Evolutionary conservation across 139 green algal species (phyloP).

Genomic region (Helicosporidium sp.): DNA sequence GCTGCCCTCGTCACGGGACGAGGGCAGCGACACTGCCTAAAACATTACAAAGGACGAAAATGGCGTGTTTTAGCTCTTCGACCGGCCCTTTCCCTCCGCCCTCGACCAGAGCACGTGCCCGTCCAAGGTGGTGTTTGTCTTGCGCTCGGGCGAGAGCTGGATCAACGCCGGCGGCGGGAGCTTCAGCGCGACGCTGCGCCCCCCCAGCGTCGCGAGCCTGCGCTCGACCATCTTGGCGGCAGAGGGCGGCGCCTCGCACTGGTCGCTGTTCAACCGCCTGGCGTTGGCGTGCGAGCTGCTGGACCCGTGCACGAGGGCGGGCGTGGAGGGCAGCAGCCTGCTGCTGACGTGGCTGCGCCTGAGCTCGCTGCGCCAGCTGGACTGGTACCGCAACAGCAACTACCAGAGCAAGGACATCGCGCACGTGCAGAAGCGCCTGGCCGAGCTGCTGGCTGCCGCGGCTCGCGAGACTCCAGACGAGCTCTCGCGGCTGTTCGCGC

Average conservation of each 20-base stretch:
- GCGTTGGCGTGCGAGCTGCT: constrained; percentile 17
- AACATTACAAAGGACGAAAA: background rate
- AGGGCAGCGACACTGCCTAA: too few relatives aligned
- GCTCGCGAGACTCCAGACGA: constrained; percentile 20
- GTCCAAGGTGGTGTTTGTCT: constrained; percentile 41
- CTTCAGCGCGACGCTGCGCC: constrained; percentile 38
- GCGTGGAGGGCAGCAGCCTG: constrained; percentile 37
- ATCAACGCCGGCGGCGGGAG: constrained; percentile 31
- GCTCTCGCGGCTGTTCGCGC: constrained; percentile 33
- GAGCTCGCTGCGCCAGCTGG: constrained; percentile 41
- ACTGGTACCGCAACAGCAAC: constrained; percentile 42
- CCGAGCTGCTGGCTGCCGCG: constrained; percentile 36
- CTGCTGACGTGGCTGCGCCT: constrained; percentile 66
- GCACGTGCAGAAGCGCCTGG: constrained; percentile 56
- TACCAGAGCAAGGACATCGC: constrained; percentile 82
- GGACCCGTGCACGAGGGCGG: constrained; percentile 8
- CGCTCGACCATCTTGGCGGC: constrained; percentile 20
- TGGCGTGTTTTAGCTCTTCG: background rate
- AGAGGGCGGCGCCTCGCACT: constrained; percentile 35
- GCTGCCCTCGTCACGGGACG: too few relatives aligned
- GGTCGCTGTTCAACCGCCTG: constrained; percentile 53
- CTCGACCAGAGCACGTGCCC: background rate
- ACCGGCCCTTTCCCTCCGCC: background rate
- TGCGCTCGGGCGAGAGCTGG: constrained; percentile 44
- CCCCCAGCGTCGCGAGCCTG: constrained; percentile 19